These are phyloP conservation scores for Bryoerythrophyllum caledonicum DNA, from an alignment of 225 moss, liverwort and hornwort species.

Conservation along the genomic window DNA sequence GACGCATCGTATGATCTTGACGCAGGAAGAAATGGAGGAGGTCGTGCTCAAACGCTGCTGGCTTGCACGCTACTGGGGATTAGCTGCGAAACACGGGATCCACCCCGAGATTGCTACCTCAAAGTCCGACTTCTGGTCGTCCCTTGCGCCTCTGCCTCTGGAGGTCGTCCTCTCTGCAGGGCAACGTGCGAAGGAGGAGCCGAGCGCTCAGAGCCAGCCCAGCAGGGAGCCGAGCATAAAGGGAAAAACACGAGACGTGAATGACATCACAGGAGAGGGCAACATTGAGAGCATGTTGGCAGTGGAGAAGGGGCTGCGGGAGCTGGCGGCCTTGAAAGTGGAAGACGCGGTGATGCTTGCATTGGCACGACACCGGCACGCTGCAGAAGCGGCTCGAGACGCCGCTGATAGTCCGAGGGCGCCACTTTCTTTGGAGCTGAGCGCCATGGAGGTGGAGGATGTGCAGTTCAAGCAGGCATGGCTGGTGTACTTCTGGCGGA, in stretches of 20 bases:
- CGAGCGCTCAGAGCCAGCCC: slow-evolving; percentile 18
- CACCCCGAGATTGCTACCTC: slow-evolving; percentile 67
- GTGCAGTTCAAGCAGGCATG: slow-evolving; percentile 85
- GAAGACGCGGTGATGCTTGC: slow-evolving; percentile 73
- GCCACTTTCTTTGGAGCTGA: slow-evolving; percentile 34
- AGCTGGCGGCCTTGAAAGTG: slow-evolving; percentile 61
- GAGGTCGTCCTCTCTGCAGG: slow-evolving; percentile 86
- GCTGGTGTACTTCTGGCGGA: slow-evolving; percentile 89
- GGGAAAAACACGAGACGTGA: slow-evolving; percentile 41
- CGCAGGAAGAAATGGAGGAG: slow-evolving; percentile 87
- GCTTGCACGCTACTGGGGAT: slow-evolving; percentile 82
- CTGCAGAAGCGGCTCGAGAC: slow-evolving; percentile 15
- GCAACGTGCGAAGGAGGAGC: slow-evolving; percentile 60
- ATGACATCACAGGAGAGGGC: slow-evolving; percentile 43
- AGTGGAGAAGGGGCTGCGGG: slow-evolving; percentile 64
- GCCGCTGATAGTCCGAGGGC: slow-evolving; percentile 36
- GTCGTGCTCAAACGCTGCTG: slow-evolving; percentile 85
- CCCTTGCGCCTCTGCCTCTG: slow-evolving; percentile 74
- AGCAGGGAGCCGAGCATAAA: slow-evolving; percentile 29
- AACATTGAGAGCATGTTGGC: slow-evolving; percentile 53
- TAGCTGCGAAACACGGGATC: slow-evolving; percentile 66
- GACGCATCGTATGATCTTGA: slow-evolving; percentile 80
- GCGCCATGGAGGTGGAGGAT: slow-evolving; percentile 43
- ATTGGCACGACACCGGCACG: slow-evolving; percentile 63
- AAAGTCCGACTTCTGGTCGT: slow-evolving; percentile 83